Conservation (phyloP, 106 monocot species). For the Dendrobium officinale region DNA sequence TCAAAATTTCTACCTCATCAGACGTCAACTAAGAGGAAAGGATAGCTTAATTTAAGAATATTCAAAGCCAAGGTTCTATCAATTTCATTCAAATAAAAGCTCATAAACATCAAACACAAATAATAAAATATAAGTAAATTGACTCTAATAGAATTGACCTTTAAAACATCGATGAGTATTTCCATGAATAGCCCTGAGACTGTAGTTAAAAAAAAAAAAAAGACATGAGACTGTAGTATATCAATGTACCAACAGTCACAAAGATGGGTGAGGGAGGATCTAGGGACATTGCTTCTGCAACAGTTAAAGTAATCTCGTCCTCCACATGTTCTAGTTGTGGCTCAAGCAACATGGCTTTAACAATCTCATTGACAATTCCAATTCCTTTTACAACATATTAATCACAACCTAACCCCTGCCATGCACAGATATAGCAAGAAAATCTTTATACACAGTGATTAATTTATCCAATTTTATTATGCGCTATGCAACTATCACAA, state of each 20-base stretch:
- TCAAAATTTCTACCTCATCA: too few species aligned
- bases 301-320: slow-evolving; percentile 74
- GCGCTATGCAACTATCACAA: slow-evolving; percentile 1
- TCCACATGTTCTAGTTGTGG: slow-evolving; percentile 60
- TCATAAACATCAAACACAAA: not conserved
- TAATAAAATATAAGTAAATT: not conserved
- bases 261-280: slow-evolving; percentile 89
- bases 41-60: not conserved
- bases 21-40: too few species aligned
- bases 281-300: slow-evolving; percentile 95
- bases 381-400: slow-evolving; percentile 85
- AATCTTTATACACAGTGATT: not conserved
- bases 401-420: slow-evolving; percentile 81
- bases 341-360: slow-evolving; percentile 59
- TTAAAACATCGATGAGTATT: slow-evolving; percentile 59
- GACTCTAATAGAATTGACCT: not conserved
- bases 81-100: not conserved
- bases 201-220: slow-evolving; percentile 7
- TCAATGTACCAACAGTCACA: slow-evolving; percentile 55
- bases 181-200: slow-evolving; percentile 62
- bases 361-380: slow-evolving; percentile 88
- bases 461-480: not conserved
- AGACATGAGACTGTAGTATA: slow-evolving; percentile 18
- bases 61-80: not conserved
- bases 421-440: slow-evolving; percentile 6